Evolutionary conservation across 1,284 basidiomycete species (phyloP), one percentile per base, ranked within the genome.

Genomic region (Termitomyces sp.): DNA sequence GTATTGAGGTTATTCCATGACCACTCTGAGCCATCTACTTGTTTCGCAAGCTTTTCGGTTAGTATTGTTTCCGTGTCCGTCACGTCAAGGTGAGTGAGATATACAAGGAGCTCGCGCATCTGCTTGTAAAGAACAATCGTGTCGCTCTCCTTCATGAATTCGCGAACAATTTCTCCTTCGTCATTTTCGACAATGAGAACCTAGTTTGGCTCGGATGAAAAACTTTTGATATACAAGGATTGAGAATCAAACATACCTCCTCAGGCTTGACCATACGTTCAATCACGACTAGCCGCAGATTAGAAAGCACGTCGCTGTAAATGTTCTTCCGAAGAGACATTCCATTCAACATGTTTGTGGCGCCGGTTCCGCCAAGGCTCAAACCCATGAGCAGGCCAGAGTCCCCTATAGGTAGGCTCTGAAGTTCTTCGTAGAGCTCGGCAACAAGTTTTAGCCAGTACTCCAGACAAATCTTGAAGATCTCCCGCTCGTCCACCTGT

Each of bases 211-310:
- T 62, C 55, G 9, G 9, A 8, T 37, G 42, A 59, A 2, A 31
- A 24, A 28, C n/a, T 24, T 38, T 46, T 52, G 6, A 54, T 40
- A 26, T 46, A 19, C n/a, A 3, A 33, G 14, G 37, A 44, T 7
- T 9, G 43, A 31, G 38, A 41, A 38, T 55, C 19, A 14, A 37
- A 18, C 45, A 18, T 57, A 93, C 93, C 81, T 99, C 97, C 70
- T 99, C 97, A 10, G 97, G 97, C 72, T 99, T 99, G 62, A 98
- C 97, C 97, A 99, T 99, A 66, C 93, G 86, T 72, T 98, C 96
- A 62, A 99, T 97, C 70, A 99, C 94, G 46, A 99, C 96, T 57
- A 99, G 73, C 37, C 97, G 84, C 59, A 99, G 72, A 68, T 99
- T 98, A 46, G 91, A 95, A 53, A 99, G 76, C 26, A 99, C 93